phyloP scores from a whole-genome alignment of 228 moss, liverwort and hornwort genomes.

The Sphagnum magellanicum region DNA sequence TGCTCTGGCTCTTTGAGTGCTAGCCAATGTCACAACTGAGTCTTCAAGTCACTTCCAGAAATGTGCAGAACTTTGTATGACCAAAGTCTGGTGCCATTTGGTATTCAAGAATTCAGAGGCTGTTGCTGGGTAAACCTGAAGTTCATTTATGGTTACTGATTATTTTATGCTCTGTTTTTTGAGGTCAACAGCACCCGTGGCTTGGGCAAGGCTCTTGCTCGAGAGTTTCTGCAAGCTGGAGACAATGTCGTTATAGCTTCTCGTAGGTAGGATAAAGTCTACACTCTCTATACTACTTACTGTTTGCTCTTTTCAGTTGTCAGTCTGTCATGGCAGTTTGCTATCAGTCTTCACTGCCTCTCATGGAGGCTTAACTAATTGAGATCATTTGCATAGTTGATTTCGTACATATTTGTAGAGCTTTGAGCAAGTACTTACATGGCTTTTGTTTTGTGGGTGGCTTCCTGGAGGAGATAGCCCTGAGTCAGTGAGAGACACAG shows the following conservation, averaged over 20 bases:
- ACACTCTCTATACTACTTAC: constrained; percentile 1
- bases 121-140: too few species aligned
- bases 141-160: too few species aligned
- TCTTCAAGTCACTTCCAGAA: too few species aligned
- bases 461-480: constrained; percentile 19
- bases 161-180: background rate
- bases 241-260: constrained; percentile 87
- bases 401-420: too few species aligned
- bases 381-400: too few species aligned
- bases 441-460: constrained; percentile 1
- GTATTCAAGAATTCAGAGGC: too few species aligned
- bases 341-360: too few species aligned
- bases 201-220: constrained; percentile 87
- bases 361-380: too few species aligned
- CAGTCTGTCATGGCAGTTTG: too few species aligned
- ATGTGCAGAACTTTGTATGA: too few species aligned
- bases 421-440: background rate
- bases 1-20: background rate
- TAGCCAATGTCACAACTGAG: too few species aligned
- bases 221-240: constrained; percentile 86
- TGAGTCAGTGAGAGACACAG: constrained; percentile 58
- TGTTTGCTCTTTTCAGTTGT: background rate
- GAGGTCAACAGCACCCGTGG: constrained; percentile 65
- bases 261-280: constrained; percentile 43
- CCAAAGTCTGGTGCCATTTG: too few species aligned